These are phyloP conservation scores for Hanseniaspora meyeri DNA, from an alignment of 805 yeast genomes.

Conservation along the genomic window DNA sequence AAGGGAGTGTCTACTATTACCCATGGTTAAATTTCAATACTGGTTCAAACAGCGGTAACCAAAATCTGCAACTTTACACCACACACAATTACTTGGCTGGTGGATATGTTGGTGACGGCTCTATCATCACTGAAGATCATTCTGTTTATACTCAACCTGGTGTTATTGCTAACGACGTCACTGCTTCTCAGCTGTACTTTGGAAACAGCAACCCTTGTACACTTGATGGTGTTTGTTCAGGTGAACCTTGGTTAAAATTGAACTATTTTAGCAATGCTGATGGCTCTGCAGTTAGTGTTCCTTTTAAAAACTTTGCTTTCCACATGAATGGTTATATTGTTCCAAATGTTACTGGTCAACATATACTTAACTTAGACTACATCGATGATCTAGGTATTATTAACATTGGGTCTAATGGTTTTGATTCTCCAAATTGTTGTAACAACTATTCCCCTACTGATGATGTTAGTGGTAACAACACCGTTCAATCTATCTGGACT, in stretches of 20 bases:
- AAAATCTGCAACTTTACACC: neutral
- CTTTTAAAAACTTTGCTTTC: neutral
- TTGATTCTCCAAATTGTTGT: neutral
- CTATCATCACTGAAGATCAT: neutral
- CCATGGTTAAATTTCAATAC: neutral
- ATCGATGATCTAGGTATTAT: constrained; percentile 9
- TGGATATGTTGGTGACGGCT: constrained; percentile 1
- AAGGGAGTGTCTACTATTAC: constrained; percentile 6
- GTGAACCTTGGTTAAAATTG: neutral
- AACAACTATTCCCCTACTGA: neutral
- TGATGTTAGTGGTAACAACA: neutral
- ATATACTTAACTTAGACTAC: neutral
- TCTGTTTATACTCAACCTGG: neutral
- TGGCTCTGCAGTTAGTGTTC: neutral
- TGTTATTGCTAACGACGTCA: neutral
- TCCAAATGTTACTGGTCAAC: neutral
- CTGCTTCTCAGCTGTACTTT: neutral
- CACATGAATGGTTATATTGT: constrained; percentile 2
- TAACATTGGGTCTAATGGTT: neutral
- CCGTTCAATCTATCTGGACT: constrained; percentile 2
- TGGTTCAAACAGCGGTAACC: neutral
- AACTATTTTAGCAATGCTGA: neutral
- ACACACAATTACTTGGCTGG: neutral
- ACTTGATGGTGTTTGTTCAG: neutral
- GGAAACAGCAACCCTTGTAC: neutral